Evolutionary conservation across 805 yeast species (phyloP).

Genomic region (Kazachstania martiniae): DNA sequence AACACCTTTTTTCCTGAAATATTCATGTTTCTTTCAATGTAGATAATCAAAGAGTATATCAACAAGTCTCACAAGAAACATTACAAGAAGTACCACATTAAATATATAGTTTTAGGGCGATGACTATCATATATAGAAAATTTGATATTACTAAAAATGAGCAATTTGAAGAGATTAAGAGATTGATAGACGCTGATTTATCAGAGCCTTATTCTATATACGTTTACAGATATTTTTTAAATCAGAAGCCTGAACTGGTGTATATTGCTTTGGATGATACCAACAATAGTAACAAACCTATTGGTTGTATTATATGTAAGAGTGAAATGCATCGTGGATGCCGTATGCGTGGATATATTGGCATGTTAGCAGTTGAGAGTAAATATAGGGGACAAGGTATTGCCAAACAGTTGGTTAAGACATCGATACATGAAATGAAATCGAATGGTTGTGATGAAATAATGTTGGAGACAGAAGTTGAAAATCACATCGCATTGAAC

Average conservation of each 20-base stretch:
- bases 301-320: conserved; percentile 84
- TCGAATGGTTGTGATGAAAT: conserved; percentile 70
- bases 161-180: conserved; percentile 40
- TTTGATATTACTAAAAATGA: conserved; percentile 17
- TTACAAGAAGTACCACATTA: not conserved
- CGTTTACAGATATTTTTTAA: conserved; percentile 82
- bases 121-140: conserved; percentile 14
- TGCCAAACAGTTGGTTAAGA: conserved; percentile 59
- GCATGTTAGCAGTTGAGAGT: conserved; percentile 84
- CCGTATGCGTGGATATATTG: conserved; percentile 82
- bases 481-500: conserved; percentile 56
- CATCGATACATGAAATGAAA: conserved; percentile 55
- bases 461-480: conserved; percentile 87
- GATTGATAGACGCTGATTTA: conserved; percentile 58
- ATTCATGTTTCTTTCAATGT: too few relatives aligned
- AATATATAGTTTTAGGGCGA: not conserved
- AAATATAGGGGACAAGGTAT: conserved; percentile 67
- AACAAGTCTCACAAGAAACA: not conserved
- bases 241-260: conserved; percentile 85
- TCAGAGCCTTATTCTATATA: conserved; percentile 92
- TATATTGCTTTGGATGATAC: conserved; percentile 42
- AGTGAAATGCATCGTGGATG: conserved; percentile 59
- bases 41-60: too few relatives aligned
- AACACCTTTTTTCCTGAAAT: too few relatives aligned
- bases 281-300: conserved; percentile 27